These are phyloP conservation scores for Pythium apleroticum DNA, from an alignment of 352 stramenopile genomes.

Conservation along the genomic window DNA sequence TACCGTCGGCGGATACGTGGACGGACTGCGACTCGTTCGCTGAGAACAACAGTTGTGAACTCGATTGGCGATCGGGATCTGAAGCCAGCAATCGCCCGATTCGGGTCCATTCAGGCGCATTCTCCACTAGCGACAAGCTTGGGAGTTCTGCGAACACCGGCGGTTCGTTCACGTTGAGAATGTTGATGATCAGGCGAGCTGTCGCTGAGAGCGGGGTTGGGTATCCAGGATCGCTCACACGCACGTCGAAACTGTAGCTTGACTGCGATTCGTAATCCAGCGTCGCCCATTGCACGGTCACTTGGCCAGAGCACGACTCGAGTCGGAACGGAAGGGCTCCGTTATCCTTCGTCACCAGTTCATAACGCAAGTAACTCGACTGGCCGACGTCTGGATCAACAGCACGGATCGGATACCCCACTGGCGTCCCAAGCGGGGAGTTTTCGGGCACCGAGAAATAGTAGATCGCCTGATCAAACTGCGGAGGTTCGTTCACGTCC, in stretches of 20 bases:
- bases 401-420: constrained; percentile 52
- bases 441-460: constrained; percentile 47
- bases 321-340: constrained; percentile 45
- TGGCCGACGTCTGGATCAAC: constrained; percentile 49
- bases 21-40: constrained; percentile 41
- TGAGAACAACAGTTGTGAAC: constrained; percentile 23
- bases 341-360: constrained; percentile 40
- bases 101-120: constrained; percentile 24
- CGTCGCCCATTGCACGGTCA: constrained; percentile 43
- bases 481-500: constrained; percentile 55
- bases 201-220: constrained; percentile 32
- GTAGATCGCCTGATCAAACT: constrained; percentile 41
- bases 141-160: constrained; percentile 35
- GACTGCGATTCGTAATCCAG: constrained; percentile 51
- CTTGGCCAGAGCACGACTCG: constrained; percentile 52
- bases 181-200: constrained; percentile 31
- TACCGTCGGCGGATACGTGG: constrained; percentile 24
- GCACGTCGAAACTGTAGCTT: constrained; percentile 42
- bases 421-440: constrained; percentile 27
- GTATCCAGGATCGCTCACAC: constrained; percentile 44
- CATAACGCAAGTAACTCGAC: constrained; percentile 45
- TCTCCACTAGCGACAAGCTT: constrained; percentile 41
- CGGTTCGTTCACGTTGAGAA: constrained; percentile 55
- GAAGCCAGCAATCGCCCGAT: constrained; percentile 41
- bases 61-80: constrained; percentile 33